Evolutionary conservation across 2,329 filamentous ascomycete species (phyloP), one percentile per base, ranked within the genome.

Genomic region (Calonectria naviculata): DNA sequence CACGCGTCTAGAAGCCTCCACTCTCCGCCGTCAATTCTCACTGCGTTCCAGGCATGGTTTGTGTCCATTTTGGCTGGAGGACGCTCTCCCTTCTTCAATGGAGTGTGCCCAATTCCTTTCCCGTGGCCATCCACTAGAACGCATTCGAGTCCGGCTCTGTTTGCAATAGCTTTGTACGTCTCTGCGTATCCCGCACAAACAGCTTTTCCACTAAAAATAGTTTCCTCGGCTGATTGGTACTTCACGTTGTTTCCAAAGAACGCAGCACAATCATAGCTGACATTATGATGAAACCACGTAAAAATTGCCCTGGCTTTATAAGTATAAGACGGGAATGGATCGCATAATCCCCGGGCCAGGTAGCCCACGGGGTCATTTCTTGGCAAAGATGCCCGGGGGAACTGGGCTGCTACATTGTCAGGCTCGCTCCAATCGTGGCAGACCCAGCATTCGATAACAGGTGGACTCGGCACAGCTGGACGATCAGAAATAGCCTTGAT

Each of bases 221-320:
- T 96, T 36, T 92, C 90, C 38, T 92, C 89, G 0, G 95, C 93
- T 0, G 91, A 93, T 47, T 91, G 91, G 9, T 89, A 86, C 73
- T 91, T 88, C 36, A 97, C 85, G 56, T 86, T 91, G 41, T 92
- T 90, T 68, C 88, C 90, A 79, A 97, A 97, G 85, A 98, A 97
- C 28, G 92, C 89, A 29, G 90, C 88, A 0, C 91, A 91, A 80
- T 98, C 94, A 81, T 98, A 99, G 56, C 88, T 88, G 69, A 99
- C 92, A 78, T 98, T 98, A 83, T 98, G 92, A 83, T 98, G 96
- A 46, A 95, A 91, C 97, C 97, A 99, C 1, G 94, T 94, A 81
- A 98, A 98, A 71, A 99, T 94, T 2, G 92, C 95, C 31, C 97
- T 90, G 3, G 97, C 96, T 84, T 98, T 98, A 82, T 98, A 96